These are phyloP conservation scores for cucumber (Cucumis sativus) DNA, from an alignment of 306 rosid species.

Conservation along the genomic window Cucumber_9930_V3 NC_026655.2:1414501-1415000, in stretches of 20 bases:
- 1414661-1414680: neutral
- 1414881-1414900: neutral
- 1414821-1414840: neutral
- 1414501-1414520: no score
- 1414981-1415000: neutral
- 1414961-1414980: neutral
- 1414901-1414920: neutral
- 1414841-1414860: neutral
- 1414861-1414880: neutral
- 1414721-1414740: neutral
- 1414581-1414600: neutral
- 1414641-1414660: neutral
- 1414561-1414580: no score
- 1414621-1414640: neutral
- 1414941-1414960: neutral
- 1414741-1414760: neutral
- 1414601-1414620: neutral
- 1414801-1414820: neutral
- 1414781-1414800: no score
- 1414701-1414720: neutral
- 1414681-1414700: neutral
- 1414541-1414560: no score
- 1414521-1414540: no score
- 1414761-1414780: neutral
- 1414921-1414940: neutral